Evolutionary conservation across 2,329 filamentous ascomycete genomes (phyloP).

Genomic region (Penicillium nordicum): DNA sequence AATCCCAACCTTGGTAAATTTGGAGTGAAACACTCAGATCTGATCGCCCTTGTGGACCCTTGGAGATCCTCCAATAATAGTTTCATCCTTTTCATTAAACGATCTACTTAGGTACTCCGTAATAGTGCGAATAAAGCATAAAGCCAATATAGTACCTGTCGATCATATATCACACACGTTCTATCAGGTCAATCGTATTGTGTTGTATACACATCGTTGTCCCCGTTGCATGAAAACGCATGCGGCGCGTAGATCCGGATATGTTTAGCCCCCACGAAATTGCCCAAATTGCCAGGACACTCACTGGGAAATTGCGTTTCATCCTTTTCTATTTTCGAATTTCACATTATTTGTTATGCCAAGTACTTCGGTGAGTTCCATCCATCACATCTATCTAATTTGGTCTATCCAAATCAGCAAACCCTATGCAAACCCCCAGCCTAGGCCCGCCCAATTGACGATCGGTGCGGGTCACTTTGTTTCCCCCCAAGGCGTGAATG

Average conservation of each 20-base stretch:
- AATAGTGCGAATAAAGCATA: background rate
- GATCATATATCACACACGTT: background rate
- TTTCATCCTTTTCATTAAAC: background rate
- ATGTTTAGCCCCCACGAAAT: background rate
- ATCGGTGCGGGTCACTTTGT: conserved; percentile 4
- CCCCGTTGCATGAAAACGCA: background rate
- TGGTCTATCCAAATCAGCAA: background rate
- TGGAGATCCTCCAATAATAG: background rate
- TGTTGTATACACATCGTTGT: too few relatives aligned
- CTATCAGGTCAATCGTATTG: background rate
- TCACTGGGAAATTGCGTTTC: background rate
- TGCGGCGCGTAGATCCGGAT: background rate
- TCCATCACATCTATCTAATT: background rate
- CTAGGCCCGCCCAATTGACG: background rate
- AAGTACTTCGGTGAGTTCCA: conserved; percentile 1
- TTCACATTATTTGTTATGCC: background rate
- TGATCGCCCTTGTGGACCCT: conserved; percentile 3
- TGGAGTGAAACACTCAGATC: background rate
- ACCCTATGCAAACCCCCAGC: background rate
- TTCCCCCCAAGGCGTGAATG: background rate
- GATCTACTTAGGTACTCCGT: background rate
- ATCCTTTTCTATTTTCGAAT: background rate
- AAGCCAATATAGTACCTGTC: conserved; percentile 3
- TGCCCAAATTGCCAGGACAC: background rate
- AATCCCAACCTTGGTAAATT: background rate